Evolutionary conservation across 140 eudicot species (phyloP), one percentile per base, ranked within the genome.

Genomic region (Senecio squalidus): DNA sequence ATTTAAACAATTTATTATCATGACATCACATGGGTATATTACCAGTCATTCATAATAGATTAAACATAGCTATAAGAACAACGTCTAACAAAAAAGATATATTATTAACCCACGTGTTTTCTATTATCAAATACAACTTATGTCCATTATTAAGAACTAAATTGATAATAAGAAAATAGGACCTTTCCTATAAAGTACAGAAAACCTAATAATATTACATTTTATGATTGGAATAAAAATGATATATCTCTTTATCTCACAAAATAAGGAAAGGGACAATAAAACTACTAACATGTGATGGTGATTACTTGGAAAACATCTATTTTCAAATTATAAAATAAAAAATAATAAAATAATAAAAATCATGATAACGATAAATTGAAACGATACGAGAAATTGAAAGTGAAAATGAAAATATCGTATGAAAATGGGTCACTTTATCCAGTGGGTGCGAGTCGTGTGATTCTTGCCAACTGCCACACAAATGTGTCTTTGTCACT

Each of bases 391-490:
- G 60, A 47, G 46, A 43, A 10, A 14, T n/a, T 60, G 49, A 51
- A 20, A 70, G 60, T 60, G 50, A 70, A 22, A 20, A 26, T 51
- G 13, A 60, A 69, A 51, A 39, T 52, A 70, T 25, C 75, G 58
- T 41, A 16, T 22, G 49, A 39, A 41, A 50, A 69, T 13, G 16
- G 40, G 44, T 1, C 10, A 33, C 57, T 70, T 70, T 70, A 60
- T 70, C 63, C 62, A 28, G 44, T 70, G 27, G 67, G 75, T 70
- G 69, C 75, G 75, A 70, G 75, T 60, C 75, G 75, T 70, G 75
- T 70, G 75, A 70, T 70, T 51, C 55, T 70, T 62, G 63, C 75
- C 75, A 70, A 70, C 75, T 70, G 69, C 61, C 75, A 60, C 58
- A 70, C 50, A 70, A 60, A 60, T 52, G 69, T 28, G 63, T 70